Percentiles rank a stretch among this genome's conserved stretches.
These are phyloP conservation scores for Neonothopanus nambi DNA, from an alignment of 1,284 basidiomycete species.

Conservation along the genomic window DNA sequence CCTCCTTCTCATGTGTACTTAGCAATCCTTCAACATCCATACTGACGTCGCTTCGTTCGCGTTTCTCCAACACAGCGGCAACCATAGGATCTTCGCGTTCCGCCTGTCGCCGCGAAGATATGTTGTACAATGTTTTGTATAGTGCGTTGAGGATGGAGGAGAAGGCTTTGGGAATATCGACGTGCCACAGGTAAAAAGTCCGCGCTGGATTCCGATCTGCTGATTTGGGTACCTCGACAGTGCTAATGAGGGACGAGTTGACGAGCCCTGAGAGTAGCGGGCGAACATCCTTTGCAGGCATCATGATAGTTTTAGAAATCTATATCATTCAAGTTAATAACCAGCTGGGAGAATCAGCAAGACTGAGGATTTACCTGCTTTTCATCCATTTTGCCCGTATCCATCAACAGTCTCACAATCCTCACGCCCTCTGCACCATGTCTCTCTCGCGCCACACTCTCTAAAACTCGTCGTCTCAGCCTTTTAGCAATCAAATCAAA, in stretches of 20 bases:
- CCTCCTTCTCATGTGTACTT: slow-evolving; percentile 70
- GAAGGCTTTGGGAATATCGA: slow-evolving; percentile 83
- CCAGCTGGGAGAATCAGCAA: neutral
- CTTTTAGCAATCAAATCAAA: slow-evolving; percentile 77
- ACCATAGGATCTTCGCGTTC: slow-evolving; percentile 68
- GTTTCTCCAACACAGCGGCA: slow-evolving; percentile 74
- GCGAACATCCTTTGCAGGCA: slow-evolving; percentile 86
- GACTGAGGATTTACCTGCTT: slow-evolving; percentile 68
- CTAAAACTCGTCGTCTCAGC: slow-evolving; percentile 74
- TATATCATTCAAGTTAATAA: slow-evolving; percentile 29
- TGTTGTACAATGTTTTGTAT: slow-evolving; percentile 89
- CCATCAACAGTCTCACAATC: slow-evolving; percentile 79
- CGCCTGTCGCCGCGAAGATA: slow-evolving; percentile 66
- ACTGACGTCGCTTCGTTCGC: slow-evolving; percentile 78
- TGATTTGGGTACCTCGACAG: slow-evolving; percentile 88
- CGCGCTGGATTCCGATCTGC: slow-evolving; percentile 84
- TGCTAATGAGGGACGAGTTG: slow-evolving; percentile 79
- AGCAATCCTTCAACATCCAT: slow-evolving; percentile 64
- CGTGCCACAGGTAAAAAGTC: slow-evolving; percentile 91
- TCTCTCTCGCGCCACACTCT: slow-evolving; percentile 80
- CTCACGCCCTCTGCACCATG: slow-evolving; percentile 87
- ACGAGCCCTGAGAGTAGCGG: slow-evolving; percentile 80
- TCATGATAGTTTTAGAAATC: slow-evolving; percentile 93
- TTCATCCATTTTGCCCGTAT: slow-evolving; percentile 95
- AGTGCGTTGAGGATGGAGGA: slow-evolving; percentile 72